Evolutionary conservation across 116 monocot genomes (phyloP).

Genomic region (Zostera marina): DNA sequence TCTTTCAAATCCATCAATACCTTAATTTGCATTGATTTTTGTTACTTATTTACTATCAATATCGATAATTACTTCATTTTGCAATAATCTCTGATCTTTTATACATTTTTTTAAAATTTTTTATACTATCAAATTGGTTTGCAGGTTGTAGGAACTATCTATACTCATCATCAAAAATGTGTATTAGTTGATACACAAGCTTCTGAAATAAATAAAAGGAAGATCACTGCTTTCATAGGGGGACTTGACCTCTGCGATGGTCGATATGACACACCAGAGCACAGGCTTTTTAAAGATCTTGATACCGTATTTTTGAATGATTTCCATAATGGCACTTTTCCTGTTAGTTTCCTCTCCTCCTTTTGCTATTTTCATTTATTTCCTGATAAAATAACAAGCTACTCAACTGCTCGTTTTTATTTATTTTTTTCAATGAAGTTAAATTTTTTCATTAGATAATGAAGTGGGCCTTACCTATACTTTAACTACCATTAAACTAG

Average conservation of each 20-base stretch:
- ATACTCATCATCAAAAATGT: conserved; percentile 91
- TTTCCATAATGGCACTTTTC: conserved; percentile 69
- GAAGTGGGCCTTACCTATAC: too few species aligned
- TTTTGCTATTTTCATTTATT: neutral
- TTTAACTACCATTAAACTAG: too few species aligned
- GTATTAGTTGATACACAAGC: conserved; percentile 74
- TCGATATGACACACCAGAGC: conserved; percentile 88
- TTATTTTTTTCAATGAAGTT: too few species aligned
- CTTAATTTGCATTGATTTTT: too few species aligned
- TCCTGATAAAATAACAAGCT: too few species aligned
- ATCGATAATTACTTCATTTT: too few species aligned
- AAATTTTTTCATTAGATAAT: too few species aligned
- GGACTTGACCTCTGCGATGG: conserved; percentile 93
- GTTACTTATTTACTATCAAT: too few species aligned
- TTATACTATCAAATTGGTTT: neutral
- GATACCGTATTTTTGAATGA: conserved; percentile 53
- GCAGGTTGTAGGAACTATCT: conserved; percentile 80
- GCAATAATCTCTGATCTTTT: too few species aligned
- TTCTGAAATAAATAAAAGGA: conserved; percentile 32
- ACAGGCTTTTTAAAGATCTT: conserved; percentile 72
- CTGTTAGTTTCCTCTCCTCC: conserved; percentile 25
- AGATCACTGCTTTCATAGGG: conserved; percentile 83
- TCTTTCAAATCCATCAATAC: too few species aligned
- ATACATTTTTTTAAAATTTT: neutral
- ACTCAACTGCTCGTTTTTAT: too few species aligned